Evolutionary conservation across 768 basidiomycete species (phyloP).

Genomic region (Serendipita sp.): DNA sequence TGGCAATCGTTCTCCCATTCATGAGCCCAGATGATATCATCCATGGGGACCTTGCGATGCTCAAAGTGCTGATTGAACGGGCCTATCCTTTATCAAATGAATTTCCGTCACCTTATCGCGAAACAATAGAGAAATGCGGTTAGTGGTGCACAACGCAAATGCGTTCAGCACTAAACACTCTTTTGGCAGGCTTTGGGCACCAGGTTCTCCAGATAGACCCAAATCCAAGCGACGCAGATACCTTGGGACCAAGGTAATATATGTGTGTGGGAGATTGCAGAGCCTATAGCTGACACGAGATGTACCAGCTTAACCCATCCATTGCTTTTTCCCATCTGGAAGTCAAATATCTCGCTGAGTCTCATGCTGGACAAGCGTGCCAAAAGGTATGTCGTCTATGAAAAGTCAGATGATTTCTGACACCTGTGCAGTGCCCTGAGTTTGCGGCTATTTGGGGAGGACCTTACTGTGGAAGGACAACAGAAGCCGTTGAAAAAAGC

Average conservation of each 20-base stretch:
- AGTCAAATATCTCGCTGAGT: slow-evolving; percentile 69
- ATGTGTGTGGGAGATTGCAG: neutral
- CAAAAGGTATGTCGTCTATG: slow-evolving; percentile 48
- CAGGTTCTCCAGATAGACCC: slow-evolving; percentile 53
- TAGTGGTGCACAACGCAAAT: slow-evolving; percentile 16
- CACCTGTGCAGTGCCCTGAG: slow-evolving; percentile 53
- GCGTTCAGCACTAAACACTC: neutral
- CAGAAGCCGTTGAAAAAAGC: neutral
- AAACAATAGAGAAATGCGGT: slow-evolving; percentile 39
- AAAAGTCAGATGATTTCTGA: neutral
- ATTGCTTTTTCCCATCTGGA: slow-evolving; percentile 89
- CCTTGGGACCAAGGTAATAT: neutral
- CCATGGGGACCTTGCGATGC: slow-evolving; percentile 33
- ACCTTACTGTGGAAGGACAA: slow-evolving; percentile 39
- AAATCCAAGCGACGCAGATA: neutral
- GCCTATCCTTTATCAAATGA: slow-evolving; percentile 64
- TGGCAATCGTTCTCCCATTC: slow-evolving; percentile 73
- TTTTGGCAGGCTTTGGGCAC: slow-evolving; percentile 41
- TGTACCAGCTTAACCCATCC: slow-evolving; percentile 52
- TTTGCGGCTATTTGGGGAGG: slow-evolving; percentile 65
- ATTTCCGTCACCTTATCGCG: slow-evolving; percentile 45
- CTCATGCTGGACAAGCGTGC: slow-evolving; percentile 96
- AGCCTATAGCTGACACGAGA: slow-evolving; percentile 4
- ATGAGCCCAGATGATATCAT: slow-evolving; percentile 50
- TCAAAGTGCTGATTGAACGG: slow-evolving; percentile 54